phyloP scores from a whole-genome alignment of 108 stramenopile species.

The Epipyxis sp. region DNA sequence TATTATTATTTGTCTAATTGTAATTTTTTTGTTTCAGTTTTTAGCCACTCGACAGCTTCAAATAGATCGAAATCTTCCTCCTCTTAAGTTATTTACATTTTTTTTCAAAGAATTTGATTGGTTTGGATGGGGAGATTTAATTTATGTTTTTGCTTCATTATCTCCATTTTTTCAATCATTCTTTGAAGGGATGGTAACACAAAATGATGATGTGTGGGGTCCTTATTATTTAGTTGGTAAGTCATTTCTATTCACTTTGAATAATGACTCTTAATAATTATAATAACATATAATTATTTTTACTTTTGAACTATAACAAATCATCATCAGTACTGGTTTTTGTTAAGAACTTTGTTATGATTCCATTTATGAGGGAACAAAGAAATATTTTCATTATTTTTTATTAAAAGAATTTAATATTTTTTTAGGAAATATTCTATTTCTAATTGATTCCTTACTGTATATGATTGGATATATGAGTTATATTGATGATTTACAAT shows the following conservation, averaged over 20 bases:
- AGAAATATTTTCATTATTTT: neutral
- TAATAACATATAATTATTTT: too few species aligned
- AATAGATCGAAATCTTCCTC: neutral
- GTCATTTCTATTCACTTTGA: neutral
- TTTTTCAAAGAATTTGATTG: neutral
- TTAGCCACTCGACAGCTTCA: neutral
- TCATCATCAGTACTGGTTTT: too few species aligned
- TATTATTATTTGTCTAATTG: too few species aligned
- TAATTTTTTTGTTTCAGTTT: neutral
- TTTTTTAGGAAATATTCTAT: neutral
- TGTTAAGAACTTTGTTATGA: too few species aligned
- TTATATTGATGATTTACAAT: neutral
- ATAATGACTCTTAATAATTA: too few species aligned
- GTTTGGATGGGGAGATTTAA: neutral
- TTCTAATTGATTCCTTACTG: neutral
- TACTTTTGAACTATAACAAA: too few species aligned
- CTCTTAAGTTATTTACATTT: neutral
- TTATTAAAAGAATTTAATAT: too few species aligned
- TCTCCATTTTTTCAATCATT: neutral
- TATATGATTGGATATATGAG: neutral
- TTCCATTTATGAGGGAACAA: neutral
- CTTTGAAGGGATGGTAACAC: neutral
- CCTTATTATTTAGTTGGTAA: neutral
- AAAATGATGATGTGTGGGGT: too few species aligned
- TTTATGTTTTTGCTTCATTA: slow-evolving; percentile 2